Evolutionary conservation across 208 protist species (phyloP).

Genomic region (Leishmania tropica): DNA sequence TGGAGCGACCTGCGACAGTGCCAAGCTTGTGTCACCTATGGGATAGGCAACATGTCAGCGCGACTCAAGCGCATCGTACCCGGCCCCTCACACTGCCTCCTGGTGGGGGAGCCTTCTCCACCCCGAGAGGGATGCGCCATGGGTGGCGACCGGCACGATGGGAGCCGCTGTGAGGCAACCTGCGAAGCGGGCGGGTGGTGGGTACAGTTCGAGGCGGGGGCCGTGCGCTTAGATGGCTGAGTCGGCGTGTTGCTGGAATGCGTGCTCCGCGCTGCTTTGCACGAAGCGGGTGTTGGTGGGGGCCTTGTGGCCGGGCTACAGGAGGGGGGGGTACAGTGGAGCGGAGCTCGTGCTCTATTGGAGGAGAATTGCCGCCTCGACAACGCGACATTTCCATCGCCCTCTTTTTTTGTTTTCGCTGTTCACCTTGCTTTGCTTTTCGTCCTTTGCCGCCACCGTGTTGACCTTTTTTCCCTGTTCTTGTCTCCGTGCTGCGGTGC

Average conservation of each 20-base stretch:
- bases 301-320: neutral
- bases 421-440: too few species aligned
- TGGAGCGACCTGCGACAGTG: neutral
- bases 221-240: neutral
- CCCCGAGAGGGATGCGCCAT: too few species aligned
- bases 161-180: neutral
- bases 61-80: neutral
- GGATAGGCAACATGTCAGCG: neutral
- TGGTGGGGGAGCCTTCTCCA: neutral
- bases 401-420: neutral
- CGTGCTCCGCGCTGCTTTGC: neutral
- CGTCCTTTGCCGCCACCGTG: too few species aligned
- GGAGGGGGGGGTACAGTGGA: neutral
- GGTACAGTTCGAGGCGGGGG: neutral
- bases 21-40: neutral
- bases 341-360: neutral
- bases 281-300: neutral
- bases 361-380: neutral
- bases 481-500: neutral
- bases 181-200: neutral
- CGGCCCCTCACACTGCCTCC: neutral
- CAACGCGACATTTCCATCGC: neutral
- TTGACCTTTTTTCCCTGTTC: neutral
- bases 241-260: neutral
- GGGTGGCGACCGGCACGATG: too few species aligned